These are phyloP conservation scores for Cladosporium sp. DNA, from an alignment of 2,329 filamentous ascomycete species.

Conservation along the genomic window DNA sequence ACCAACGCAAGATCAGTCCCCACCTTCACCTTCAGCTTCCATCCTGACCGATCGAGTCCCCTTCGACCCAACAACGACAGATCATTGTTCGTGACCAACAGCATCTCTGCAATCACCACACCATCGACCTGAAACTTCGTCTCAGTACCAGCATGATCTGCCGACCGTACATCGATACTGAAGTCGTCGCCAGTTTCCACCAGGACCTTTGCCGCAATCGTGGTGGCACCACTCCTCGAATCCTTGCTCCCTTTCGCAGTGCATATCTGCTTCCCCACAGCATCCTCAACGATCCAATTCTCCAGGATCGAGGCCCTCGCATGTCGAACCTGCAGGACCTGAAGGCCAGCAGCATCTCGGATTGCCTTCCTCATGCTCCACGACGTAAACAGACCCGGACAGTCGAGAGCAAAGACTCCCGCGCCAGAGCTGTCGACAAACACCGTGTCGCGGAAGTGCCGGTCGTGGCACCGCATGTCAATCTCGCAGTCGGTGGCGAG, in stretches of 20 bases:
- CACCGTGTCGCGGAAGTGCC: neutral
- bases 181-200: neutral
- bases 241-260: neutral
- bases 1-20: slow-evolving; percentile 1
- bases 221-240: neutral
- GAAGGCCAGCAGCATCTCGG: neutral
- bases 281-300: neutral
- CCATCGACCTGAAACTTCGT: neutral
- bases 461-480: neutral
- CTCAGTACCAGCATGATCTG: neutral
- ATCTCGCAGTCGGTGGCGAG: neutral
- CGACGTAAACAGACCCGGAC: neutral
- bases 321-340: neutral
- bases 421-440: neutral
- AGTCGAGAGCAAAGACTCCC: neutral
- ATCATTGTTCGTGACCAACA: neutral
- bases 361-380: neutral
- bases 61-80: neutral
- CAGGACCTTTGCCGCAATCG: neutral
- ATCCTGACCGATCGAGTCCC: slow-evolving; percentile 6
- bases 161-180: neutral
- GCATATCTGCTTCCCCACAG: neutral
- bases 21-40: neutral
- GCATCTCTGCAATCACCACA: neutral
- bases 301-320: neutral